Percentiles rank a stretch among this genome's conserved stretches.
Evolutionary conservation across 768 basidiomycete genomes (phyloP).

Genomic region (Rhodotorula toruloides): DNA sequence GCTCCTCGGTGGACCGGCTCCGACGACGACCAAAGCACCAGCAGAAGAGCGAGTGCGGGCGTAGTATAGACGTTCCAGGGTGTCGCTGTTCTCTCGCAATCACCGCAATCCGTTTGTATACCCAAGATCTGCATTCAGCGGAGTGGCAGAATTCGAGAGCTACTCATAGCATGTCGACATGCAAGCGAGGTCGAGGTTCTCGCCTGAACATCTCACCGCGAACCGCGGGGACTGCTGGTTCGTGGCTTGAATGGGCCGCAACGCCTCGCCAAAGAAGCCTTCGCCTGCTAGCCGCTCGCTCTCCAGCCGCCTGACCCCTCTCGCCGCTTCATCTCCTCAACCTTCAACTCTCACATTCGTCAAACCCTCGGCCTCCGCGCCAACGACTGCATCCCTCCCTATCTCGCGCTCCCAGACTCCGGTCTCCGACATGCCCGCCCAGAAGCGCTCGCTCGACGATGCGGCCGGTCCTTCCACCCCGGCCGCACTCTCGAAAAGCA

Average conservation of each 20-base stretch:
- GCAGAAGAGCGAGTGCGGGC: not conserved
- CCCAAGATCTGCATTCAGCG: too few species aligned
- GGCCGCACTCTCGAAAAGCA: not conserved
- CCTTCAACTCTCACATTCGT: constrained; percentile 11
- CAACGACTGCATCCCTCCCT: too few species aligned
- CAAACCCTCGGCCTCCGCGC: not conserved
- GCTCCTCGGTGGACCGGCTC: constrained; percentile 23
- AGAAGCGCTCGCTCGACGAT: constrained; percentile 25
- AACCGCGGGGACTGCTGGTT: too few species aligned
- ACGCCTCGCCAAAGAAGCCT: not conserved
- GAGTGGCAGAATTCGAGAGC: too few species aligned
- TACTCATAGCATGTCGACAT: too few species aligned
- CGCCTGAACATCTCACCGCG: too few species aligned
- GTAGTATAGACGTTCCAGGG: too few species aligned
- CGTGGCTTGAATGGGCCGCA: constrained; percentile 18
- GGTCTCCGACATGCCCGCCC: constrained; percentile 14
- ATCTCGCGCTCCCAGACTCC: too few species aligned
- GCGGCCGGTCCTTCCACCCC: constrained; percentile 1
- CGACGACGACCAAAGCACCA: not conserved
- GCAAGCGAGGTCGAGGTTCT: too few species aligned
- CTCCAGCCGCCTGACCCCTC: not conserved
- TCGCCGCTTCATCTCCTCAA: constrained; percentile 14
- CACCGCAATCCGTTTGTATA: too few species aligned
- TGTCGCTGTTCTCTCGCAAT: too few species aligned
- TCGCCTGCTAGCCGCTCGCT: not conserved